Evolutionary conservation across 768 basidiomycete genomes (phyloP), one percentile per base, ranked within the genome.

Genomic region (Lyophyllum shimeji): DNA sequence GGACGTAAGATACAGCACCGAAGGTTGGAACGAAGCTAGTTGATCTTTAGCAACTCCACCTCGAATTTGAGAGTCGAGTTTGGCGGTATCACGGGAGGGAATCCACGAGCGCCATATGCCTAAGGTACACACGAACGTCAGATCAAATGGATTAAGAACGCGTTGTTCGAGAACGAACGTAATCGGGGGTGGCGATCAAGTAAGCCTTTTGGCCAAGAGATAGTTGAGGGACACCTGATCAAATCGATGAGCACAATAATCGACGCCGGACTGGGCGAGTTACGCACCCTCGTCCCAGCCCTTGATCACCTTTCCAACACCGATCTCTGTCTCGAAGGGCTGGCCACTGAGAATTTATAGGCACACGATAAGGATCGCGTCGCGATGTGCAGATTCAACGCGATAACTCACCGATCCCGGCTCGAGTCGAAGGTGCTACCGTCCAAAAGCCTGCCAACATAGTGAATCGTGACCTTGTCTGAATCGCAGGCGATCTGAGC

Each of bases 251-350:
- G 53, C 54, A 47, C n/a, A 61, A 50, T n/a, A n/a, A n/a, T 24
- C 40, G 15, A 8, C 25, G 49, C 6, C 8, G 23, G n/a, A 45
- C 33, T 13, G 46, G 42, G 33, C 18, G 1, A 25, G 50, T 7
- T 24, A 71, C 79, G 63, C 60, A 87, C 93, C 93, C 69, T 93
- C 90, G 65, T 94, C 93, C 93, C 92, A 95, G 27, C 93, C 90
- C 66, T 79, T 87, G 74, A 95, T 94, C 46, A 95, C 93, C 66
- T 86, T 85, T 7, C 90, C 89, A 18, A 84, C 75, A 44, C 93
- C 90, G 59, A 93, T 93, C 66, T 82, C 65, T 2, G 89, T 90
- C 58, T 71, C 63, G 68, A 94, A 93, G 1, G 90, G 82, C 0
- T 3, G 2, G 0, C 76, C 74, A 37, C 91, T 90, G 68, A 12